Evolutionary conservation across 768 basidiomycete species (phyloP).

Genomic region (Boletus rubescentipes): DNA sequence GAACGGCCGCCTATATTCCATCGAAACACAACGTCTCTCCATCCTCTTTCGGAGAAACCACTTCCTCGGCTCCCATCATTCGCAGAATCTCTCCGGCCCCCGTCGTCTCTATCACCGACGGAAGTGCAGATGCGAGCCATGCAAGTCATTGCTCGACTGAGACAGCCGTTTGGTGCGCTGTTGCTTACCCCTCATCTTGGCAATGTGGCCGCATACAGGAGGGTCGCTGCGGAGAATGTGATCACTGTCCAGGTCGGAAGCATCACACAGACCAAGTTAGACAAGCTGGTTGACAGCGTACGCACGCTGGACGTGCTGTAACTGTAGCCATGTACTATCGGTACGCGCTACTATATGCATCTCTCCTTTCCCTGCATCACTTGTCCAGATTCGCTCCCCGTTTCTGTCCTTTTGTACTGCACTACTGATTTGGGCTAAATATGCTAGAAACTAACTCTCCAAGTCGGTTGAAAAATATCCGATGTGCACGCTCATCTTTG

Average conservation of each 20-base stretch:
- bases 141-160: neutral
- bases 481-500: too few species aligned
- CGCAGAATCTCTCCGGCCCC: too few species aligned
- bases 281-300: neutral
- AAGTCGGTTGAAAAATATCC: too few species aligned
- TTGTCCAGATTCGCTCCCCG: too few species aligned
- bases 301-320: neutral
- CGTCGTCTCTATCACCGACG: neutral
- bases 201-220: neutral
- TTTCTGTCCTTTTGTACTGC: too few species aligned
- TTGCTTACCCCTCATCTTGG: neutral
- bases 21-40: neutral
- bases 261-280: neutral
- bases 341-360: neutral
- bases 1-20: neutral
- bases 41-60: neutral
- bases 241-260: neutral
- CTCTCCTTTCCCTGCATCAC: too few species aligned
- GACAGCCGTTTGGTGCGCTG: neutral
- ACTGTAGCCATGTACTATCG: neutral
- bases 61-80: neutral
- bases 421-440: too few species aligned
- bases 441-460: too few species aligned
- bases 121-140: neutral
- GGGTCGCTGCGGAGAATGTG: neutral